Percentiles rank a stretch among this genome's conserved stretches.
Evolutionary conservation across 2,329 filamentous ascomycete genomes (phyloP).

Genomic region (Scedosporium aurantiacum): DNA sequence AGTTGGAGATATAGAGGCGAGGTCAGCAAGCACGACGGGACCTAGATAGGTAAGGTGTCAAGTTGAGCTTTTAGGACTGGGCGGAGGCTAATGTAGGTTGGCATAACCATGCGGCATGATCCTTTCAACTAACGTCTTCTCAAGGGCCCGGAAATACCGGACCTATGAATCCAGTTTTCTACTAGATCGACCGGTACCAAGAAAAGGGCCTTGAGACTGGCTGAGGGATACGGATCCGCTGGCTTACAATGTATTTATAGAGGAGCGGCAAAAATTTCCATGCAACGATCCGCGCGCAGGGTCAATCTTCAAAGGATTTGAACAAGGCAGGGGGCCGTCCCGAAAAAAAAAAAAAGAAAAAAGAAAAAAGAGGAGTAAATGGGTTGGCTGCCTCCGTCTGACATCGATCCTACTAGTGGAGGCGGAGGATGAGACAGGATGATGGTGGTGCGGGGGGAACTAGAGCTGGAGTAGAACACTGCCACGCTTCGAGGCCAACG

Average conservation of each 20-base stretch:
- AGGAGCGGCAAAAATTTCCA: background rate
- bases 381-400: background rate
- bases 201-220: background rate
- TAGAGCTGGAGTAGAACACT: background rate
- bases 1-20: too few relatives aligned
- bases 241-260: background rate
- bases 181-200: too few relatives aligned
- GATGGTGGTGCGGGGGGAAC: background rate
- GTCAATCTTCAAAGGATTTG: background rate
- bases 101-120: too few relatives aligned
- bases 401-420: background rate
- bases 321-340: background rate
- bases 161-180: too few relatives aligned
- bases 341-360: background rate
- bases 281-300: background rate
- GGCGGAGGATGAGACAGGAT: background rate
- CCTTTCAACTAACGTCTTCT: too few relatives aligned
- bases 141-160: too few relatives aligned
- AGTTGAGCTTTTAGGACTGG: too few relatives aligned
- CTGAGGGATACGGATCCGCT: background rate
- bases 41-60: too few relatives aligned
- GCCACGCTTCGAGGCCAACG: background rate
- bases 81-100: too few relatives aligned
- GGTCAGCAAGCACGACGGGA: too few relatives aligned
- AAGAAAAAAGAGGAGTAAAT: background rate